phyloP scores from a whole-genome alignment of 768 basidiomycete species.

The Kwoniella sp. region DNA sequence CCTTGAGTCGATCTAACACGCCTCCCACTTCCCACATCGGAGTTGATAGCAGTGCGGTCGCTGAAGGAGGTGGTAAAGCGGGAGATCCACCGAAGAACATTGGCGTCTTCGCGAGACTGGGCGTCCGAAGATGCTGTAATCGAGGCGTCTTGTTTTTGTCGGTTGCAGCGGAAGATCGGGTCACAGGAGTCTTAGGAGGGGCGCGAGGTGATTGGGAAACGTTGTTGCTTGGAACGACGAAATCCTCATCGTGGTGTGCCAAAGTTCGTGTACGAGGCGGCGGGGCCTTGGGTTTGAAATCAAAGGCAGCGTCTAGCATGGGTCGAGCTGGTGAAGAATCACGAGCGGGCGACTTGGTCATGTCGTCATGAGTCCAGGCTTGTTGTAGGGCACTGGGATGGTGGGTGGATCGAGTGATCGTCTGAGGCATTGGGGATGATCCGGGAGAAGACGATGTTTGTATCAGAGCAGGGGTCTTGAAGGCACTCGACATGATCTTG shows the following conservation, averaged over 20 bases:
- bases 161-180: conserved; percentile 35
- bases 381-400: conserved; percentile 39
- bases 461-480: conserved; percentile 49
- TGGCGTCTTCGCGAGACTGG: conserved; percentile 22
- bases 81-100: conserved; percentile 30
- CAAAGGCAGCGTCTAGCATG: conserved; percentile 41
- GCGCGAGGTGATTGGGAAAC: conserved; percentile 17
- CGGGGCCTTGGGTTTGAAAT: conserved; percentile 36
- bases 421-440: conserved; percentile 49
- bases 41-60: conserved; percentile 27
- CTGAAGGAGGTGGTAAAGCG: conserved; percentile 27
- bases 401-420: conserved; percentile 39
- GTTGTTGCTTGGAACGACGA: conserved; percentile 1
- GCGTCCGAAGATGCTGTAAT: conserved; percentile 16
- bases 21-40: conserved; percentile 35
- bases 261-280: conserved; percentile 1
- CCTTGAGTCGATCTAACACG: conserved; percentile 32
- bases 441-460: conserved; percentile 46
- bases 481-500: conserved; percentile 31
- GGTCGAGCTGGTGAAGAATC: conserved; percentile 24
- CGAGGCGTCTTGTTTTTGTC: conserved; percentile 33
- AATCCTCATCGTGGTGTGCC: conserved; percentile 32
- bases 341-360: conserved; percentile 11
- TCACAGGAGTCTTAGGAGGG: conserved; percentile 48
- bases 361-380: conserved; percentile 47